Evolutionary conservation across 345 rosid genomes (phyloP).

Genomic region (Citrus cavaleriei): DNA sequence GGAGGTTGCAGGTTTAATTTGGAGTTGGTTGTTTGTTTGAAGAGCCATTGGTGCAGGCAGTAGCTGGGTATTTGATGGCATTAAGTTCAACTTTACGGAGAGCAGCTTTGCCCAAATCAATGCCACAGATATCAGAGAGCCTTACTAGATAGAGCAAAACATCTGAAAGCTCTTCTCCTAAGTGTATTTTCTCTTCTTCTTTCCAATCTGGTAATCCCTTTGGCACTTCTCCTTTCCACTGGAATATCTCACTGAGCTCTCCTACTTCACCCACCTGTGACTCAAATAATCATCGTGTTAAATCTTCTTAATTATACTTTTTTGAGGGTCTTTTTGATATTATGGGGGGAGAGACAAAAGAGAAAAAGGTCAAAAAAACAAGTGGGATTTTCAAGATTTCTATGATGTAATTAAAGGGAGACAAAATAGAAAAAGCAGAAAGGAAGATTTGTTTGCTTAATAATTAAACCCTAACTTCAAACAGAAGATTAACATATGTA

Average conservation of each 20-base stretch:
- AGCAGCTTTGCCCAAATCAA: constrained; percentile 82
- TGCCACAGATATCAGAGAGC: constrained; percentile 80
- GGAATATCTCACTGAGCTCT: constrained; percentile 89
- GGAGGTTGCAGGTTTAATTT: too few relatives aligned
- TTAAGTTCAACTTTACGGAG: constrained; percentile 69
- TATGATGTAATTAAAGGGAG: too few relatives aligned
- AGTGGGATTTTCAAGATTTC: not conserved
- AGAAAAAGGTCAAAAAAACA: too few relatives aligned
- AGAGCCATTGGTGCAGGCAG: constrained; percentile 9
- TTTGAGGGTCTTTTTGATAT: not conserved
- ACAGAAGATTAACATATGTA: too few relatives aligned
- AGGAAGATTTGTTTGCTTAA: constrained; percentile 8
- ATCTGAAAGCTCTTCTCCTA: constrained; percentile 91
- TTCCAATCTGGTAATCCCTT: constrained; percentile 80
- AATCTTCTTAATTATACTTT: not conserved
- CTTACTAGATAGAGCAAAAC: constrained; percentile 84
- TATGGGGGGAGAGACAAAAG: too few relatives aligned
- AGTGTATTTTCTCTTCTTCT: constrained; percentile 79
- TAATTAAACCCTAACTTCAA: not conserved
- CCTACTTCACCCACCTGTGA: constrained; percentile 93
- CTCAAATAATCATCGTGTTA: not conserved
- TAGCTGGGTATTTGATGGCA: constrained; percentile 77
- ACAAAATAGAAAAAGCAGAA: not conserved
- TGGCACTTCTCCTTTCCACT: constrained; percentile 95
- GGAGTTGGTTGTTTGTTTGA: not conserved